Percentiles rank a stretch among this genome's conserved stretches.
phyloP scores from a whole-genome alignment of 306 rosid species.

The Medicago arabica region DNA sequence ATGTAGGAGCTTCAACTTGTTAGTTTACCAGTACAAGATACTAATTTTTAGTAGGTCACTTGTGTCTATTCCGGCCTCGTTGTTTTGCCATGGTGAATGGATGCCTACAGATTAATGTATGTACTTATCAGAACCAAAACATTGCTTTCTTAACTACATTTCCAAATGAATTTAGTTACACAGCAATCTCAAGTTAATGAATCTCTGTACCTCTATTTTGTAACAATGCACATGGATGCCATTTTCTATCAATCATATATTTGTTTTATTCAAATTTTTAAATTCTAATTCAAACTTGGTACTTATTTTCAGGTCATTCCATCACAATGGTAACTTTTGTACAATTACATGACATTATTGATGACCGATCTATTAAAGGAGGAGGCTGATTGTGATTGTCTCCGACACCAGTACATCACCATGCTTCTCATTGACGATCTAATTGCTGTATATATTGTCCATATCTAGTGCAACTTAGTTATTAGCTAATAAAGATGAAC shows the following conservation, averaged over 20 bases:
- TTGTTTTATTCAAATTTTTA: conserved; percentile 9
- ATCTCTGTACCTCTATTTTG: not conserved
- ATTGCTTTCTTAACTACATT: conserved; percentile 8
- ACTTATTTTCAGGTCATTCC: conserved; percentile 50
- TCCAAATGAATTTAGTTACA: conserved; percentile 18
- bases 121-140: conserved; percentile 29
- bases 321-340: not conserved
- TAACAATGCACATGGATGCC: not conserved
- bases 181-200: conserved; percentile 8
- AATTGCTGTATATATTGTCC: conserved; percentile 43
- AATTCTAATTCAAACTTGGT: conserved; percentile 36
- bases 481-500: not conserved
- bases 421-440: conserved; percentile 25
- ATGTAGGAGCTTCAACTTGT: conserved; percentile 27
- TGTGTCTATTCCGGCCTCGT: too few species aligned
- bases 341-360: not conserved
- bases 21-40: conserved; percentile 8
- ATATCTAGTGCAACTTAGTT: not conserved
- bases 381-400: conserved; percentile 36
- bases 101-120: conserved; percentile 1
- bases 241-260: not conserved
- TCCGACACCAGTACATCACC: not conserved
- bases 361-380: conserved; percentile 10
- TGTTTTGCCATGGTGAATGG: too few species aligned
- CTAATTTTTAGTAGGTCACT: not conserved